Evolutionary conservation across 495 filamentous ascomycete genomes (phyloP).

Genomic region (Hypoxylon perforatum): DNA sequence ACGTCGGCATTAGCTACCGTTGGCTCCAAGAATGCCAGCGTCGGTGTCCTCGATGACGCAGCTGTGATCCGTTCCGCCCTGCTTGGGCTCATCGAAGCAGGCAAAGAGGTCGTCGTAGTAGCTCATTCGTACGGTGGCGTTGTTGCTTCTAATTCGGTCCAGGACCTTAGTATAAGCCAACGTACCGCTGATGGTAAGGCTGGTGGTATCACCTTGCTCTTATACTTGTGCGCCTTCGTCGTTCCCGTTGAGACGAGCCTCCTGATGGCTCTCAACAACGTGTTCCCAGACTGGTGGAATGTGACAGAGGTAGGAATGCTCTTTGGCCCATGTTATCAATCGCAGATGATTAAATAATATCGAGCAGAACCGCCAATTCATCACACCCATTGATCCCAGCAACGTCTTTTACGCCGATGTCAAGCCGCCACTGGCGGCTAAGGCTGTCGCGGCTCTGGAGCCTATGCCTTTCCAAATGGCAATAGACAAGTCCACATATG

Average conservation of each 20-base stretch:
- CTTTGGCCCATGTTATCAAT: neutral
- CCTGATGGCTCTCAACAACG: neutral
- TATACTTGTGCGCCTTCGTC: slow-evolving; percentile 50
- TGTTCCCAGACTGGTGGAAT: slow-evolving; percentile 31
- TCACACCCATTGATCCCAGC: neutral
- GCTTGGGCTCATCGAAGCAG: slow-evolving; percentile 39
- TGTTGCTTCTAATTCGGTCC: slow-evolving; percentile 49
- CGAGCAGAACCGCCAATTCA: slow-evolving; percentile 15
- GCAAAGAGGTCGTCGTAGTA: slow-evolving; percentile 49
- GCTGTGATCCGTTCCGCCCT: neutral
- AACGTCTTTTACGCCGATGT: slow-evolving; percentile 47
- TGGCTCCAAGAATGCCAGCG: slow-evolving; percentile 40
- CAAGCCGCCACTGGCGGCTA: slow-evolving; percentile 27
- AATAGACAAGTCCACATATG: slow-evolving; percentile 5
- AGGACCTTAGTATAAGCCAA: slow-evolving; percentile 40
- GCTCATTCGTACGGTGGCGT: slow-evolving; percentile 59
- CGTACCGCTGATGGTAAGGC: slow-evolving; percentile 32
- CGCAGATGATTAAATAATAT: neutral
- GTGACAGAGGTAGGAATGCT: slow-evolving; percentile 37
- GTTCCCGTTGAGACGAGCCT: slow-evolving; percentile 20
- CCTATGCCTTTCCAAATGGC: slow-evolving; percentile 8
- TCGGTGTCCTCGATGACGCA: slow-evolving; percentile 34
- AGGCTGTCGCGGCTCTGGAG: slow-evolving; percentile 23
- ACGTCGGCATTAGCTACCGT: slow-evolving; percentile 48
- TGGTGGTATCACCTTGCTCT: slow-evolving; percentile 52